These are phyloP conservation scores for Sclerotinia borealis DNA, from an alignment of 2,329 filamentous ascomycete species.

Conservation along the genomic window DNA sequence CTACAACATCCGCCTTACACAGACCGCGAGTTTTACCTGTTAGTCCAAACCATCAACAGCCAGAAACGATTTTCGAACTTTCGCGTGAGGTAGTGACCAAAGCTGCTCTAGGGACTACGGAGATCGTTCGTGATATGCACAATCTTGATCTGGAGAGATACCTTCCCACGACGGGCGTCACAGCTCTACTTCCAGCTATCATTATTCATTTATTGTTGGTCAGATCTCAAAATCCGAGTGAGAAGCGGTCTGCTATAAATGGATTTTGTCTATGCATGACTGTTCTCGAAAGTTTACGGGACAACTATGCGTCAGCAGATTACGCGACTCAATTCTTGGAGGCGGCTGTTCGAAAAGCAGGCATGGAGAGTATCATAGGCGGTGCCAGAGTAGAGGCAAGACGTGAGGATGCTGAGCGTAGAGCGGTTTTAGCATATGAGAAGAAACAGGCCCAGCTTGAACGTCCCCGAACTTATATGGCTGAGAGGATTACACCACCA, in stretches of 20 bases:
- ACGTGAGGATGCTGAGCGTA: background rate
- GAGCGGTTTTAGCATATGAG: background rate
- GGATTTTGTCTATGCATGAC: constrained; percentile 91
- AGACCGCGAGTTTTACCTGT: constrained; percentile 84
- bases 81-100: constrained; percentile 78
- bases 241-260: constrained; percentile 65
- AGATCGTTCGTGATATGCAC: constrained; percentile 73
- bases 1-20: constrained; percentile 84
- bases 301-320: constrained; percentile 90
- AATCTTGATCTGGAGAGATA: constrained; percentile 67
- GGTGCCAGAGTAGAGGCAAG: background rate
- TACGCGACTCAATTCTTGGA: constrained; percentile 95
- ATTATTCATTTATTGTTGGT: constrained; percentile 92
- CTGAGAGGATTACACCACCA: background rate
- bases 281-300: constrained; percentile 78
- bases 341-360: constrained; percentile 80
- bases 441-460: background rate
- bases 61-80: constrained; percentile 68
- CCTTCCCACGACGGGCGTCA: constrained; percentile 84
- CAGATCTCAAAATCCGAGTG: constrained; percentile 70
- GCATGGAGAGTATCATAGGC: constrained; percentile 44
- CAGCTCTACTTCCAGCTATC: constrained; percentile 83
- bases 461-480: background rate
- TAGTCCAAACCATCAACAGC: constrained; percentile 46
- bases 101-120: constrained; percentile 79